phyloP scores from a whole-genome alignment of 1,284 basidiomycete species.

The Moesziomyces sp. region DNA sequence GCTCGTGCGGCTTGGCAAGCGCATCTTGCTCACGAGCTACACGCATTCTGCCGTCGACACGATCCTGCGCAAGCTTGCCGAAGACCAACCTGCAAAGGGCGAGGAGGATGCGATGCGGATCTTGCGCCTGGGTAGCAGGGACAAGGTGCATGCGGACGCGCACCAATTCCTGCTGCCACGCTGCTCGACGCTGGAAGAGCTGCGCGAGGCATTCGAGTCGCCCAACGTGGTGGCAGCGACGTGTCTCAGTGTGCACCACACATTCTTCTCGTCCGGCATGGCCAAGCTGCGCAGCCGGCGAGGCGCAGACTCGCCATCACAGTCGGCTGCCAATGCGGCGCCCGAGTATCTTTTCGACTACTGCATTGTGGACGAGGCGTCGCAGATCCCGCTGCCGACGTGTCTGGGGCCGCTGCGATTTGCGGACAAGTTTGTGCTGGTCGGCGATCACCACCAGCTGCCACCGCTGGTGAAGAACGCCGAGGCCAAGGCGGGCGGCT shows the following conservation, averaged over 20 bases:
- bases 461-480: conserved; percentile 83
- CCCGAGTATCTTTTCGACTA: conserved; percentile 83
- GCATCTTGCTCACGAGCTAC: conserved; percentile 87
- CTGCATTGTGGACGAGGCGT: conserved; percentile 98
- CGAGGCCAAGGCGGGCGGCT: conserved; percentile 79
- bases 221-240: conserved; percentile 96
- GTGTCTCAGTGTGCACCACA: conserved; percentile 88
- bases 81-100: conserved; percentile 73
- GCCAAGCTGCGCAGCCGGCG: conserved; percentile 69
- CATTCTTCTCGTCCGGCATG: conserved; percentile 74
- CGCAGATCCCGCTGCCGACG: conserved; percentile 94
- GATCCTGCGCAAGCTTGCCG: conserved; percentile 78
- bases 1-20: conserved; percentile 83
- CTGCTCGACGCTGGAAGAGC: conserved; percentile 69
- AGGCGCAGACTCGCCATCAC: background rate
- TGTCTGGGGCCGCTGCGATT: conserved; percentile 91
- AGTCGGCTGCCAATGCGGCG: background rate
- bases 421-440: conserved; percentile 89
- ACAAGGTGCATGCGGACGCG: conserved; percentile 76
- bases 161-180: conserved; percentile 77
- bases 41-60: conserved; percentile 98
- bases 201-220: conserved; percentile 79
- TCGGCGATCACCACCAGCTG: conserved; percentile 96
- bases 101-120: conserved; percentile 69
- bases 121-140: conserved; percentile 85